These are phyloP conservation scores for Coemansia sp. DNA, from an alignment of 192 early-diverging fungal genomes.

Conservation along the genomic window DNA sequence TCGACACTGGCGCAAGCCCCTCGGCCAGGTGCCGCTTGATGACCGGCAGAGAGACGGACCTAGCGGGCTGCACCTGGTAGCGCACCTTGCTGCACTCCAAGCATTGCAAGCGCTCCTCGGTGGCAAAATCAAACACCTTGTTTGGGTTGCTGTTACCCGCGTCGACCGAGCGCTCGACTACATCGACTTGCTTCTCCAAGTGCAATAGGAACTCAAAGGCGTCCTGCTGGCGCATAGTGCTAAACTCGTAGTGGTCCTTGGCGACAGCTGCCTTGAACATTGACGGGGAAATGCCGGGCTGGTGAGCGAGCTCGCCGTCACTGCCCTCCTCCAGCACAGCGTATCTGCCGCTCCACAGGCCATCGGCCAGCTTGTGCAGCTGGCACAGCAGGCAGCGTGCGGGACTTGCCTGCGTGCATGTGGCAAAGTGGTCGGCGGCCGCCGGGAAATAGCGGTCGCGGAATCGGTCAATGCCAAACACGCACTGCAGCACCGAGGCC, in stretches of 20 bases:
- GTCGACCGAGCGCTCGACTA: slow-evolving; percentile 67
- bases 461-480: slow-evolving; percentile 76
- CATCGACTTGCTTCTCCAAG: slow-evolving; percentile 66
- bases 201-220: slow-evolving; percentile 92
- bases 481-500: slow-evolving; percentile 89
- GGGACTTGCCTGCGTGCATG: slow-evolving; percentile 48
- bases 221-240: slow-evolving; percentile 98
- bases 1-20: slow-evolving; percentile 44
- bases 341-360: slow-evolving; percentile 86
- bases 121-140: slow-evolving; percentile 70
- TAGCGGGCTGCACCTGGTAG: slow-evolving; percentile 60
- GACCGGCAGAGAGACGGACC: slow-evolving; percentile 63
- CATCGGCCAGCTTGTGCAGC: slow-evolving; percentile 86
- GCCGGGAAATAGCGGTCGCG: slow-evolving; percentile 61
- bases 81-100: slow-evolving; percentile 76
- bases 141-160: slow-evolving; percentile 66
- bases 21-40: slow-evolving; percentile 55
- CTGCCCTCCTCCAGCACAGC: slow-evolving; percentile 52
- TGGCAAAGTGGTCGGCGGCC: slow-evolving; percentile 33
- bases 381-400: slow-evolving; percentile 87
- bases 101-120: slow-evolving; percentile 88
- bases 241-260: slow-evolving; percentile 89
- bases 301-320: slow-evolving; percentile 53
- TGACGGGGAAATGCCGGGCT: slow-evolving; percentile 80
- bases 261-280: slow-evolving; percentile 93